Evolutionary conservation across 2,329 filamentous ascomycete genomes (phyloP), one percentile per base, ranked within the genome.

Genomic region (Pseudohalonectria lignicola): DNA sequence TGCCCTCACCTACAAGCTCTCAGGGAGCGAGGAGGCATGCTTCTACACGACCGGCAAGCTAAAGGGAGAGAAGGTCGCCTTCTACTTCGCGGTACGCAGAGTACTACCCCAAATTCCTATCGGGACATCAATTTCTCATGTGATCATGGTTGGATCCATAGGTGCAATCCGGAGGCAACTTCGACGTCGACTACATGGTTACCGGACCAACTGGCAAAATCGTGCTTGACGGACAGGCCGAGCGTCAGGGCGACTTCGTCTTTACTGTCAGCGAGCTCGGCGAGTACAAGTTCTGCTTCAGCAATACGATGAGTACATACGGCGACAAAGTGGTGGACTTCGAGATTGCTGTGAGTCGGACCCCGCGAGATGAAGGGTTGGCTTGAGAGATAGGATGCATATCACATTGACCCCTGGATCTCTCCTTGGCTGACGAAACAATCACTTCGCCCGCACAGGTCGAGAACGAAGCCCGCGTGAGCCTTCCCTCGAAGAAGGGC

Each of bases 271-370:
- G 86, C 53, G 77, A 86, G 37, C 55, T 74, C 6, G 92, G 92
- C 47, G 90, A 96, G 54, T 95, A 96, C 66, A 77, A 79, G 39
- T 96, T 98, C 68, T 98, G 92, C 74, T 98, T 98, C 70, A 84
- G 88, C 64, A 98, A 98, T 56, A 83, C 92, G 57, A 94, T 98
- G 84, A 94, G 85, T 55, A 96, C 90, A 1, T 95, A 94, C 57
- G 82, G 88, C 37, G 92, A 98, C 65, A 98, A 98, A 67, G 79
- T 86, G 58, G 88, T 98, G 46, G 92, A 98, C 61, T 95, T 98
- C 55, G 92, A 98, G 66, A 94, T 98, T 56, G 76, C 88, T 45
- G 90, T 92, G 67, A 45, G 82, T 63, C 38, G 25, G 7, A 31
- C 36, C 23, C 25, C 9, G 31, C 32, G 33, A n/a, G n/a, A n/a